phyloP scores from a whole-genome alignment of 805 yeast genomes.

The Saturnispora gosingensis region DNA sequence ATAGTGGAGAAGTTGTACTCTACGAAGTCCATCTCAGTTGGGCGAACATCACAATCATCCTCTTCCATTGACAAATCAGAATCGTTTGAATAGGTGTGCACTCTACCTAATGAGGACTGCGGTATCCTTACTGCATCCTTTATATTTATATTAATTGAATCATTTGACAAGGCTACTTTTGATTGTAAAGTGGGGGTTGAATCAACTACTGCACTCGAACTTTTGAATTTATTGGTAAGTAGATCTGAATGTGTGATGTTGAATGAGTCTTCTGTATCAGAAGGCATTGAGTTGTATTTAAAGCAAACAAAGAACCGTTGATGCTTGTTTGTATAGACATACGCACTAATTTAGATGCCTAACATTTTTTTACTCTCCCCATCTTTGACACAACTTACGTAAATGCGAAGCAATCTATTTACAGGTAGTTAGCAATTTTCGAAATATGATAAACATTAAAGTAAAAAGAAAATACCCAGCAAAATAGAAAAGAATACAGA shows the following conservation, averaged over 20 bases:
- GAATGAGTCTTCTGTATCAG: constrained; percentile 3
- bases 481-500: constrained; percentile 5
- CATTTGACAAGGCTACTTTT: neutral
- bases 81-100: neutral
- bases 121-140: neutral
- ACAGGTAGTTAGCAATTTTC: neutral
- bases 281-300: neutral
- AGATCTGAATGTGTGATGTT: neutral
- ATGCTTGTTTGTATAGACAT: neutral
- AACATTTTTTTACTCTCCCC: neutral
- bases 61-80: constrained; percentile 3
- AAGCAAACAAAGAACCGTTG: neutral
- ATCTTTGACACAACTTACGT: neutral
- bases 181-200: neutral
- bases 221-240: neutral
- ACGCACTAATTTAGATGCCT: neutral
- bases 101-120: neutral
- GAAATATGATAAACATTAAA: neutral
- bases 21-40: constrained; percentile 18
- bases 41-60: neutral
- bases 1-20: constrained; percentile 17
- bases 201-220: neutral
- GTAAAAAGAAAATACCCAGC: neutral
- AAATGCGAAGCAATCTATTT: neutral
- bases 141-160: neutral